Conservation (phyloP, 441 rosid species). For the Brassica hybrid region DNA sequence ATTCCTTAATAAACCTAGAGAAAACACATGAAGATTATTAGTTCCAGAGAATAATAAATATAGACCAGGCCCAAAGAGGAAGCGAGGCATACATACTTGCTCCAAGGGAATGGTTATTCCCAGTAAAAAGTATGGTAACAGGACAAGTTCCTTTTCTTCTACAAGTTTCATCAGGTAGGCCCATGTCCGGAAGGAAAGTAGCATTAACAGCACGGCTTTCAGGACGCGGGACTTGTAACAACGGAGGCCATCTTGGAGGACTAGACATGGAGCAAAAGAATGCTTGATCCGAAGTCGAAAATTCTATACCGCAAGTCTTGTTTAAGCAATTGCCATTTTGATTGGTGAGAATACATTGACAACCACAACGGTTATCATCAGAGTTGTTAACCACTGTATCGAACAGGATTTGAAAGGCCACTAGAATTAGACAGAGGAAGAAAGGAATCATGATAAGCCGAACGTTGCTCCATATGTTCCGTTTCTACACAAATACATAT, state of each 20-base stretch:
- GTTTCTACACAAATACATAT: conserved; percentile 60
- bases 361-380: conserved; percentile 55
- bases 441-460: conserved; percentile 77
- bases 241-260: conserved; percentile 81
- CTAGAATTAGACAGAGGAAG: conserved; percentile 63
- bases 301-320: conserved; percentile 67
- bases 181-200: conserved; percentile 34
- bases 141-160: conserved; percentile 74
- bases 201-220: conserved; percentile 65
- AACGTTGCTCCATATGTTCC: conserved; percentile 69
- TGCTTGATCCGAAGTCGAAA: conserved; percentile 58
- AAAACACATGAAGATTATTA: neutral
- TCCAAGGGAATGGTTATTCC: conserved; percentile 72
- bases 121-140: conserved; percentile 69
- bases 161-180: conserved; percentile 75
- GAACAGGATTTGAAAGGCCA: conserved; percentile 53
- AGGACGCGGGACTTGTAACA: conserved; percentile 75
- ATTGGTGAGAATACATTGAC: conserved; percentile 45
- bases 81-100: conserved; percentile 55
- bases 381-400: conserved; percentile 49
- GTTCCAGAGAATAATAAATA: neutral
- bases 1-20: conserved; percentile 53
- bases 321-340: conserved; percentile 54
- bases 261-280: conserved; percentile 54
- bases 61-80: neutral